Evolutionary conservation across 768 basidiomycete genomes (phyloP), one percentile per base, ranked within the genome.

Genomic region (Clathrus columnatus): DNA sequence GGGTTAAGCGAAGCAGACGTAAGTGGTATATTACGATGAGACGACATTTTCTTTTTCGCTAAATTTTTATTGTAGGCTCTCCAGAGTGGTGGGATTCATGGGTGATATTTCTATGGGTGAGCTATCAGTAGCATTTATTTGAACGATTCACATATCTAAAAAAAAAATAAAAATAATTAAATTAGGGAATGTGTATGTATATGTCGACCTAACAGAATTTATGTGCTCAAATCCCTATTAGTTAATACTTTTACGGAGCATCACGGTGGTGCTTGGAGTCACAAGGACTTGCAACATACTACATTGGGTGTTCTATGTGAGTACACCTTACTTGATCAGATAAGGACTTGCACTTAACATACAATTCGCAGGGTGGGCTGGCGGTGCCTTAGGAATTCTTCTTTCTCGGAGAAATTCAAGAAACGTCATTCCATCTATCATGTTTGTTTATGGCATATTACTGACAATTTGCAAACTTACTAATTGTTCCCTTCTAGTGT

Each of bases 211-310:
- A 23, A 14, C 48, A 23, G 30, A 24, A 23, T 45, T 5, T 14
- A 26, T 58, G 56, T 29, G n/a, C 28, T 56, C 62, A 18, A 23
- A 28, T 18, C 16, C 46, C 21, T 70, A 1, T 69, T 72, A 81
- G 85, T 96, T 55, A 95, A 96, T 61, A 94, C 92, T 0, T 94
- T 95, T 65, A 94, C 92, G 0, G 89, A 92, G 64, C 92, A 96
- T 65, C 86, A 82, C 48, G 88, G 89, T 7, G 76, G 75, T 18
- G 67, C 62, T 0, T 95, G 93, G 93, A 86, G 83, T 2, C 85
- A 85, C 51, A 93, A 95, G 67, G 93, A 95, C 67, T 87, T 93
- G 88, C 91, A 94, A 63, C 92, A 95, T 68, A 91, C 90, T 2
- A 80, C 86, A 50, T 71, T 91, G 7, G 87, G 87, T 27, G 75